phyloP scores from a whole-genome alignment of 2,329 filamentous ascomycete genomes.

The Sporothrix sp. region DNA sequence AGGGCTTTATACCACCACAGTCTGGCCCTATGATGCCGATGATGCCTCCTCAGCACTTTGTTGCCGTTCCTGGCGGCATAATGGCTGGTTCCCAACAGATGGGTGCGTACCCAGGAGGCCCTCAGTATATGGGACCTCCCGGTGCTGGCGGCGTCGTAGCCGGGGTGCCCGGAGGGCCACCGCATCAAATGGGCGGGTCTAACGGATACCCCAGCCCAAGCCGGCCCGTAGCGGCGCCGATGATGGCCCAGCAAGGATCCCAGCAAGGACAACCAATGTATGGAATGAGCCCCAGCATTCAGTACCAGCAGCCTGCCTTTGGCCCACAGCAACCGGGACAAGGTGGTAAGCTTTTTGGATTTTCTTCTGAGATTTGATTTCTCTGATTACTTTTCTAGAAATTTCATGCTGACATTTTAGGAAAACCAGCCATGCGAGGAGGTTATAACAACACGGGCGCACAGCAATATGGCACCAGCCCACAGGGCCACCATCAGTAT shows the following conservation, averaged over 20 bases:
- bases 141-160: constrained; percentile 21
- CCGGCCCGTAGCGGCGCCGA: constrained; percentile 58
- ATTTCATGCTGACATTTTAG: constrained; percentile 9
- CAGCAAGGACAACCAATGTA: constrained; percentile 77
- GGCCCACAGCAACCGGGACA: constrained; percentile 54
- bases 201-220: constrained; percentile 85
- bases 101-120: constrained; percentile 65
- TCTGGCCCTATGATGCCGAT: constrained; percentile 65
- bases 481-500: constrained; percentile 56
- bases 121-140: constrained; percentile 54
- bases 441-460: constrained; percentile 50
- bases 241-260: constrained; percentile 93
- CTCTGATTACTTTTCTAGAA: neutral
- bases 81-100: constrained; percentile 60
- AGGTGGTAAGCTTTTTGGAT: constrained; percentile 53
- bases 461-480: constrained; percentile 56
- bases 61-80: constrained; percentile 63
- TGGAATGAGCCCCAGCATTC: constrained; percentile 66
- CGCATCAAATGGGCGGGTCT: constrained; percentile 51
- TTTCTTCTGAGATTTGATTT: no score
- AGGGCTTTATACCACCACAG: constrained; percentile 66
- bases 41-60: constrained; percentile 75
- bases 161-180: constrained; percentile 25
- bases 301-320: constrained; percentile 67
- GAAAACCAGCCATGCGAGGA: constrained; percentile 44